Percentiles rank a stretch among this genome's conserved stretches.
Evolutionary conservation across 2,329 filamentous ascomycete genomes (phyloP).

Genomic region (Alternaria hordeiaustralica): DNA sequence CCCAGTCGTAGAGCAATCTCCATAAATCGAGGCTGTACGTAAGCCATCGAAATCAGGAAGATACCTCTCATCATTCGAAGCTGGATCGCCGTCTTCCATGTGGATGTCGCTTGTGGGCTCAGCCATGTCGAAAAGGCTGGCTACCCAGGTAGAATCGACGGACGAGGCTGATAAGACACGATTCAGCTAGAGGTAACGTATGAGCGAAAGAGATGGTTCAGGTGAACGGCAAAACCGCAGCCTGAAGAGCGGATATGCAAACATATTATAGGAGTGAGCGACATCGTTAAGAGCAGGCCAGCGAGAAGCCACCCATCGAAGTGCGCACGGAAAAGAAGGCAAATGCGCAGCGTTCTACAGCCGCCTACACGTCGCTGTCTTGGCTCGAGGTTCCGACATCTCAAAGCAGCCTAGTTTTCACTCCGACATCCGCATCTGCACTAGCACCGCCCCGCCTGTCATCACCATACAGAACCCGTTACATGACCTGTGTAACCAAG

Average conservation of each 20-base stretch:
- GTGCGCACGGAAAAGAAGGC: background rate
- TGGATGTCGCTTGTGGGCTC: no score
- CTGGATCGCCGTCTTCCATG: no score
- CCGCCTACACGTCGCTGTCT: background rate
- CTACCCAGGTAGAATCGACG: no score
- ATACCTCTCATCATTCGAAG: no score
- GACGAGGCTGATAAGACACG: no score
- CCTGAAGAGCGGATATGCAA: background rate
- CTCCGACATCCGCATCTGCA: background rate
- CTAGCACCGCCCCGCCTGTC: background rate
- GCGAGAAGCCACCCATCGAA: rapidly evolving
- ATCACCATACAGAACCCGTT: background rate
- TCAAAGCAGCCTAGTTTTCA: background rate
- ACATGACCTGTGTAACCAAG: background rate
- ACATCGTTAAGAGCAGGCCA: background rate
- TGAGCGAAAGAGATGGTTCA: background rate
- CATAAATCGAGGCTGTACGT: no score
- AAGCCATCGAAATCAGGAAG: no score
- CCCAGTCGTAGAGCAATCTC: no score
- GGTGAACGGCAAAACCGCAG: rapidly evolving
- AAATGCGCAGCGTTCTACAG: background rate
- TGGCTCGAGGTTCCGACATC: background rate
- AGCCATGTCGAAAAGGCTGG: no score
- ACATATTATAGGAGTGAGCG: background rate
- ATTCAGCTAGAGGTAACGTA: background rate